Evolutionary conservation across 768 basidiomycete species (phyloP).

Genomic region (Chalciporus chontae): DNA sequence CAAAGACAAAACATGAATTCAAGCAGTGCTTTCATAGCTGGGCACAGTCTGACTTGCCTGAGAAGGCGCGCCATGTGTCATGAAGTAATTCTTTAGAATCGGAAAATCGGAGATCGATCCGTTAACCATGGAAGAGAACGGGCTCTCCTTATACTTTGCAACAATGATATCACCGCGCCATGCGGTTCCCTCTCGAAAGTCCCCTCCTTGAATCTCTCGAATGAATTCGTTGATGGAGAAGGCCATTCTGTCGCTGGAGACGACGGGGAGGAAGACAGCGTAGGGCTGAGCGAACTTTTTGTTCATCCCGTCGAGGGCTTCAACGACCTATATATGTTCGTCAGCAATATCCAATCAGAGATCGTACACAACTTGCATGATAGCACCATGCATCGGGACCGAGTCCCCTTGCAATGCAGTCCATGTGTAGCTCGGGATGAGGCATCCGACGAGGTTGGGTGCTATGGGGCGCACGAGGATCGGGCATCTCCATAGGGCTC

Average conservation of each 20-base stretch:
- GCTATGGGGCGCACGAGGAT: constrained; percentile 44
- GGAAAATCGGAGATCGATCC: constrained; percentile 84
- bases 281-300: constrained; percentile 76
- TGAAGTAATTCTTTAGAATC: constrained; percentile 74
- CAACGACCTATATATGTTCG: constrained; percentile 51
- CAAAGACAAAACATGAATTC: constrained; percentile 21
- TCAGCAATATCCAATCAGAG: constrained; percentile 18
- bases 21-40: constrained; percentile 9
- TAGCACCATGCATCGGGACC: constrained; percentile 70
- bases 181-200: constrained; percentile 57
- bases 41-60: constrained; percentile 33
- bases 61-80: constrained; percentile 56
- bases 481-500: constrained; percentile 47
- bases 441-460: constrained; percentile 59
- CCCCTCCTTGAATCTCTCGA: constrained; percentile 65
- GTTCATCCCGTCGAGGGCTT: constrained; percentile 77
- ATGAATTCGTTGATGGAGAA: constrained; percentile 78
- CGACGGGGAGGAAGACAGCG: constrained; percentile 72
- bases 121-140: constrained; percentile 55
- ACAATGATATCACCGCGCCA: constrained; percentile 82
- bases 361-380: constrained; percentile 45
- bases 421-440: constrained; percentile 84
- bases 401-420: constrained; percentile 73
- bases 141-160: constrained; percentile 58
- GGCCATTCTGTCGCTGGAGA: constrained; percentile 77